Evolutionary conservation across 2,329 filamentous ascomycete genomes (phyloP).

Genomic region (Orbilia quercus): DNA sequence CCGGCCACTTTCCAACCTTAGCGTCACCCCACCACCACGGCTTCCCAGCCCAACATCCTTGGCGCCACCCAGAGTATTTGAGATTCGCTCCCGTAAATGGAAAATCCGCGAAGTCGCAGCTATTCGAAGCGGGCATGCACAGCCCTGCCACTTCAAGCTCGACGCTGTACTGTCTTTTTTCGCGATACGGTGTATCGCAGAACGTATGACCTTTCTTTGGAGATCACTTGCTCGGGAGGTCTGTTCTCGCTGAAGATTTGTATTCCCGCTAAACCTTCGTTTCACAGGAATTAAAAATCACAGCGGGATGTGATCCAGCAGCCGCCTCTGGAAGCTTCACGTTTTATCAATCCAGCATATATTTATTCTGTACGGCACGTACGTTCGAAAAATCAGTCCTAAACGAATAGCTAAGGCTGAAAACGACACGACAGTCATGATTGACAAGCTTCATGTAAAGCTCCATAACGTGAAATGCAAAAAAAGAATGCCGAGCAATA

Average conservation of each 20-base stretch:
- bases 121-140: slow-evolving; percentile 12
- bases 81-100: slow-evolving; percentile 10
- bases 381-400: too few relatives aligned
- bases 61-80: slow-evolving; percentile 25
- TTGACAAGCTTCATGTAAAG: neutral
- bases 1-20: slow-evolving; percentile 6
- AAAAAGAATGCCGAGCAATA: slow-evolving; percentile 14
- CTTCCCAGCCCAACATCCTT: slow-evolving; percentile 12
- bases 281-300: neutral
- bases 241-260: neutral
- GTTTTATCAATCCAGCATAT: neutral
- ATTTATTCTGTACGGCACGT: too few relatives aligned
- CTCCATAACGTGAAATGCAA: slow-evolving; percentile 2
- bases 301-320: neutral
- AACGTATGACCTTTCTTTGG: neutral
- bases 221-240: neutral
- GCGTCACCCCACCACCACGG: neutral
- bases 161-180: slow-evolving; percentile 2
- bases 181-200: neutral
- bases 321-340: neutral
- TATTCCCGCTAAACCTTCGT: neutral
- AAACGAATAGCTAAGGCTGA: slow-evolving; percentile 3
- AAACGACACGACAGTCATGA: neutral
- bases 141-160: slow-evolving; percentile 5
- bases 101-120: slow-evolving; percentile 5